These are phyloP conservation scores for Sugiyamaella grinbergsii DNA, from an alignment of 1,139 yeast genomes.

Conservation along the genomic window DNA sequence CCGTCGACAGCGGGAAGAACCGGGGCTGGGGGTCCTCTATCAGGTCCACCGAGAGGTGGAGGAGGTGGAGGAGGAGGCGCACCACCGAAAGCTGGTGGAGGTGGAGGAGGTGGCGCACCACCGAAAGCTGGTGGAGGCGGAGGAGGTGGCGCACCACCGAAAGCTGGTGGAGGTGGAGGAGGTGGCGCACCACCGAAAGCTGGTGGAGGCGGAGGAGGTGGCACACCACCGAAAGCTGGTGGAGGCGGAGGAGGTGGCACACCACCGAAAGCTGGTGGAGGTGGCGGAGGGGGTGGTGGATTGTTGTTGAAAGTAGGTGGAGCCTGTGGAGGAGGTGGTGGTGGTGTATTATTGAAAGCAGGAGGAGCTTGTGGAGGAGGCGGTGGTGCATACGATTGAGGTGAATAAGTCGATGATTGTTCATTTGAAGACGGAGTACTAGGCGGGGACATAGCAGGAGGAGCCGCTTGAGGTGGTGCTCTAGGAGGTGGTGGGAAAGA, in stretches of 20 bases:
- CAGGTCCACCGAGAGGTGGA: slow-evolving; percentile 44
- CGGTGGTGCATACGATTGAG: slow-evolving; percentile 35
- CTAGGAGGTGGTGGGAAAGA: slow-evolving; percentile 34
- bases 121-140: slow-evolving; percentile 40
- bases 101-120: slow-evolving; percentile 46
- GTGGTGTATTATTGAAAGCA: slow-evolving; percentile 29
- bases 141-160: slow-evolving; percentile 36
- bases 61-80: slow-evolving; percentile 42
- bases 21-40: slow-evolving; percentile 42
- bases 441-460: slow-evolving; percentile 31
- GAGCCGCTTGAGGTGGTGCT: slow-evolving; percentile 25
- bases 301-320: slow-evolving; percentile 35
- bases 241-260: slow-evolving; percentile 40
- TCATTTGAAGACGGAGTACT: slow-evolving; percentile 35
- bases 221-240: slow-evolving; percentile 34
- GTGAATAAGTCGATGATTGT: not conserved
- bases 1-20: slow-evolving; percentile 50
- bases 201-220: slow-evolving; percentile 36
- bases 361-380: slow-evolving; percentile 38
- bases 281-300: slow-evolving; percentile 39
- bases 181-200: slow-evolving; percentile 36
- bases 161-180: slow-evolving; percentile 32
- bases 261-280: slow-evolving; percentile 32
- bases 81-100: slow-evolving; percentile 31
- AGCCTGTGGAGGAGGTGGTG: too few relatives aligned